Evolutionary conservation across 2,329 filamentous ascomycete species (phyloP).

Genomic region (Monilinia polystroma): DNA sequence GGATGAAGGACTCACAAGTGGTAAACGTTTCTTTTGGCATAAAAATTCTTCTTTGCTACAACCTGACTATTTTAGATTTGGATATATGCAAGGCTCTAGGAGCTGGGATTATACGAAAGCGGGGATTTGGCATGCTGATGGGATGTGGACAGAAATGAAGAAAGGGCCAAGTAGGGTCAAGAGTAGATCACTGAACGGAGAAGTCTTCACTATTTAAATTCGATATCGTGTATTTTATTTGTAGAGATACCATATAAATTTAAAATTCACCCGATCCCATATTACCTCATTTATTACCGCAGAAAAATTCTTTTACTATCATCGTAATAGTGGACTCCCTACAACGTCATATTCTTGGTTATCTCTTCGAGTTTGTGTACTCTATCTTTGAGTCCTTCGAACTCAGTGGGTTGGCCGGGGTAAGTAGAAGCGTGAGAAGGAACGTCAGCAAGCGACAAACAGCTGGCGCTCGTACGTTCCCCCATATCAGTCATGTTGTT

Average conservation of each 20-base stretch:
- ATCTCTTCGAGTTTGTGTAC: neutral
- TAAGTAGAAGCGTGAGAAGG: neutral
- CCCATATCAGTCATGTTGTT: neutral
- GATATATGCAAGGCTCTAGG: constrained; percentile 64
- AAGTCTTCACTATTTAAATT: constrained; percentile 25
- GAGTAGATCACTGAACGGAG: constrained; percentile 31
- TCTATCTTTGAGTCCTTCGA: neutral
- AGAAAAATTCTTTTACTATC: neutral
- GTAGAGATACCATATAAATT: constrained; percentile 1
- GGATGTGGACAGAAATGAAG: constrained; percentile 64
- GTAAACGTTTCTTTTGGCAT: constrained; percentile 58
- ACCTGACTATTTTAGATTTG: constrained; percentile 77
- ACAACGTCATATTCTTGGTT: neutral
- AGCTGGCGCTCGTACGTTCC: neutral
- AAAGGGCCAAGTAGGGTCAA: constrained; percentile 38
- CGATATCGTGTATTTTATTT: neutral
- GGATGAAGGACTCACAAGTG: constrained; percentile 47
- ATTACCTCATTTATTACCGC: neutral
- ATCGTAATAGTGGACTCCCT: neutral
- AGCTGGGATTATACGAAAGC: constrained; percentile 74
- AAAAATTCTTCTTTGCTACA: constrained; percentile 47
- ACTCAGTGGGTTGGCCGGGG: neutral
- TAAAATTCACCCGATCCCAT: neutral
- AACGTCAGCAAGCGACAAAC: neutral
- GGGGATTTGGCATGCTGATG: constrained; percentile 64